phyloP scores from a whole-genome alignment of 805 yeast species.

The Myxozyma geophila region DNA sequence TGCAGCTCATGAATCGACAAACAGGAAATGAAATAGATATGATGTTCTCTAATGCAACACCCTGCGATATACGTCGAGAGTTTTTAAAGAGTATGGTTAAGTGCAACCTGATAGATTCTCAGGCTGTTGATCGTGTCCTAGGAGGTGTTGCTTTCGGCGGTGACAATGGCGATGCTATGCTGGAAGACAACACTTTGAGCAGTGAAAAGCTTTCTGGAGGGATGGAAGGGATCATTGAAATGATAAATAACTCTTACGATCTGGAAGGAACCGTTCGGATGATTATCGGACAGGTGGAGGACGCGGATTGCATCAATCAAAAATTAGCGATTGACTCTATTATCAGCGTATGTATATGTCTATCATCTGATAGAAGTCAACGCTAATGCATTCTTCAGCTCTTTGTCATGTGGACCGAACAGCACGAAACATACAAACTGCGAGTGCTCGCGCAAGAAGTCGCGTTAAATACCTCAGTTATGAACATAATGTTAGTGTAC shows the following conservation, averaged over 20 bases:
- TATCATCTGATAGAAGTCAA: conserved; percentile 42
- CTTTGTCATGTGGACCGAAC: conserved; percentile 54
- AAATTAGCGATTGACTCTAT: conserved; percentile 18
- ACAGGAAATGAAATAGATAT: conserved; percentile 47
- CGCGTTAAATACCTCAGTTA: conserved; percentile 49
- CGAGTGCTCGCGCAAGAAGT: conserved; percentile 60
- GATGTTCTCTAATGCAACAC: conserved; percentile 51
- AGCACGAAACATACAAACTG: conserved; percentile 51
- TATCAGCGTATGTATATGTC: conserved; percentile 1
- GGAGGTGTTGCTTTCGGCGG: conserved; percentile 34
- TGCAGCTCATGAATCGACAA: conserved; percentile 22
- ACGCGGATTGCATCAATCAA: conserved; percentile 19
- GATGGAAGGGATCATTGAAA: conserved; percentile 2
- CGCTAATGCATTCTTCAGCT: conserved; percentile 45
- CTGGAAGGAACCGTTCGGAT: conserved; percentile 38
- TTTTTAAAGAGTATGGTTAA: conserved; percentile 54
- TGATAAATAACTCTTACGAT: conserved; percentile 42
- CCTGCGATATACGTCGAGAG: conserved; percentile 56
- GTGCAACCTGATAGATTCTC: conserved; percentile 49
- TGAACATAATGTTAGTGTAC: conserved; percentile 53
- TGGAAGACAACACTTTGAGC: background rate
- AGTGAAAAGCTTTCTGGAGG: background rate
- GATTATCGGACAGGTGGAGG: conserved; percentile 41
- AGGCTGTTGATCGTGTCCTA: conserved; percentile 40
- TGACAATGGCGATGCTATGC: background rate